Evolutionary conservation across 768 basidiomycete species (phyloP), one percentile per base, ranked within the genome.

Genomic region (Mycena albidolilacea): DNA sequence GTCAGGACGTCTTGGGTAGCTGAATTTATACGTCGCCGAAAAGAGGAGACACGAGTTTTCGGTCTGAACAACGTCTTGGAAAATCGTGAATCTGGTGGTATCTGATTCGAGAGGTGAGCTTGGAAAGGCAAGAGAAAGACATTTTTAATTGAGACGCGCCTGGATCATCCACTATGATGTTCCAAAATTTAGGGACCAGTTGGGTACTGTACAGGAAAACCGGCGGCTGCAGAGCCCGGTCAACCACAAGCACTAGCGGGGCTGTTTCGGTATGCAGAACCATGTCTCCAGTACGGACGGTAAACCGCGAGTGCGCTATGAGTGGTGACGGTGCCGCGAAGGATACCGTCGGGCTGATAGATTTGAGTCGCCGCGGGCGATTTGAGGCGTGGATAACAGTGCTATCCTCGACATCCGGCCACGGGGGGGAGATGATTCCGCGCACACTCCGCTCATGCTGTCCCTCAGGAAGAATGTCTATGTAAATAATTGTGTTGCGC

Each of bases 341-440:
- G 19, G 92, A 91, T 23, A 93, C 84, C 4, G 90, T 90, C 0
- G 92, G 90, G 77, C 93, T 90, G 72, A 94, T 92, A 54, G 85
- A 81, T 15, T 81, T 81, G 67, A 94, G 83, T 35, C 84, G 86
- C 43, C 92, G 91, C 48, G 90, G 85, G 39, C 84, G 80, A 67
- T 82, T 81, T 17, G 87, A 85, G 10, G 84, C 81, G 58, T 81
- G 82, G 37, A 85, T 70, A 67, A 83, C 73, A 43, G 81, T 79
- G 72, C 75, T 66, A 21, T 39, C 61, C 30, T 30, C 30, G 30
- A 30, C 30, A 72, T 64, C 72, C 66, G 67, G 67, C 74, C 72
- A 52, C 55, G 75, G 23, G 23, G 64, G 67, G 58, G 44, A 39
- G 64, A 59, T 41, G 65, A 43, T 44, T 66, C 48, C 30, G 69